Base-by-base conservation (phyloP, 352 stramenopile genomes). In the Phytopythium chamaehyphon region DNA sequence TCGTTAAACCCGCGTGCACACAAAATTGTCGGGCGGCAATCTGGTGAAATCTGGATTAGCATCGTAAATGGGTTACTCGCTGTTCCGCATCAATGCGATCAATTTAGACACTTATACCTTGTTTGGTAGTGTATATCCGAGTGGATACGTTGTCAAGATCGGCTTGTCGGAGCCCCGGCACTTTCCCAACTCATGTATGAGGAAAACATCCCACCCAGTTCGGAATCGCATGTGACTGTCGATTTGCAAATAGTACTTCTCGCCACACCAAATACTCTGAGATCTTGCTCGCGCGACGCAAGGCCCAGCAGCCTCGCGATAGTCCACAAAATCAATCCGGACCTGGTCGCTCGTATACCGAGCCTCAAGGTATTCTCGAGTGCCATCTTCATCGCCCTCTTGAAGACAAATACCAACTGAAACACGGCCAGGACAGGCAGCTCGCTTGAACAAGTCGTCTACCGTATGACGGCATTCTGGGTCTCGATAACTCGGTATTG, bases 161-260 rank as follows among this genome's bases (percentile, higher is more conserved):
- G 90, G 58, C 47, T 92, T 90, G 11, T 54, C 5, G 11, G 59
- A 59, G 18, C 19, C 45, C 2, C 56, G 36, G 43, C 72, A 86
- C 14, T 71, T 63, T 11, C 36, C 39, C 15, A 97, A 71, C 53
- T 95, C 66, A 19, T 69, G 40, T 48, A 98, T 86, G 39, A 98
- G 60, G 50, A 90, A 97, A 10, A 54, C 65, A 62, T 98, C 95
- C 93, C 93, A 98, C 16, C 75, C 68, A 12, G 45, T 48, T 7
- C 73, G 73, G 37, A 93, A 82, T 1, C 91, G 78, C 80, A 97
- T 98, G 69, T 98, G 95, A 50, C 90, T 97, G 64, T 98, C 95
- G 57, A 98, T 96, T 63, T 98, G 93, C 5, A 98, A 76, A 33
- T 97, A 78, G 62, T 90, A 98, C 12, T 75, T 37, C 62, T 98